A percentile compares a stretch with the other conserved stretches of the same genome.
Conservation (phyloP, 331 rosid genomes). For the Acacia concinna region DNA sequence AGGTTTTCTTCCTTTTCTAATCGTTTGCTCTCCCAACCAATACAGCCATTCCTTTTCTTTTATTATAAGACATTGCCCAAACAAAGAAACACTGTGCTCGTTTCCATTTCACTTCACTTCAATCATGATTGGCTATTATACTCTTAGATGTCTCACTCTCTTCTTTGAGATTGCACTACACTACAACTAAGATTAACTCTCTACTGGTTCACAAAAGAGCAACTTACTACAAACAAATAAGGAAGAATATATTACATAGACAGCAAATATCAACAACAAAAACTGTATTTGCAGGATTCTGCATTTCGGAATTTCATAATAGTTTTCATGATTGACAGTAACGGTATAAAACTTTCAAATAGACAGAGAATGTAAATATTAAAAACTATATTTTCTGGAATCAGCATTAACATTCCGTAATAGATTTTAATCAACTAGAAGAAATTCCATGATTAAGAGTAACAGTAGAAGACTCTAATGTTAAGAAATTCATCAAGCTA, state of each 20-base stretch:
- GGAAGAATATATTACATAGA: neutral
- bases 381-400: neutral
- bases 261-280: neutral
- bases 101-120: neutral
- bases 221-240: conserved; percentile 6
- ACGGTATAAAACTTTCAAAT: neutral
- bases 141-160: neutral
- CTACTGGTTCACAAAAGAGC: neutral
- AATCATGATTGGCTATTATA: neutral
- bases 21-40: neutral
- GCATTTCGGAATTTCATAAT: neutral
- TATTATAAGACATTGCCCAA: neutral
- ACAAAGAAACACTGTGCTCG: neutral
- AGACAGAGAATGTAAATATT: neutral
- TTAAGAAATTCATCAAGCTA: neutral
- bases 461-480: neutral
- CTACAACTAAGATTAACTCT: neutral
- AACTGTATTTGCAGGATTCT: neutral
- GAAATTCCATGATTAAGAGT: neutral
- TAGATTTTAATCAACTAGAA: neutral
- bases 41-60: neutral
- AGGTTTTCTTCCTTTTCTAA: too few relatives aligned
- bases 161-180: neutral
- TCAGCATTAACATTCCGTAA: neutral
- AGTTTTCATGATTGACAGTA: neutral